Base-by-base conservation (phyloP, 805 yeast species). In the Wickerhamomyces bovis region DNA sequence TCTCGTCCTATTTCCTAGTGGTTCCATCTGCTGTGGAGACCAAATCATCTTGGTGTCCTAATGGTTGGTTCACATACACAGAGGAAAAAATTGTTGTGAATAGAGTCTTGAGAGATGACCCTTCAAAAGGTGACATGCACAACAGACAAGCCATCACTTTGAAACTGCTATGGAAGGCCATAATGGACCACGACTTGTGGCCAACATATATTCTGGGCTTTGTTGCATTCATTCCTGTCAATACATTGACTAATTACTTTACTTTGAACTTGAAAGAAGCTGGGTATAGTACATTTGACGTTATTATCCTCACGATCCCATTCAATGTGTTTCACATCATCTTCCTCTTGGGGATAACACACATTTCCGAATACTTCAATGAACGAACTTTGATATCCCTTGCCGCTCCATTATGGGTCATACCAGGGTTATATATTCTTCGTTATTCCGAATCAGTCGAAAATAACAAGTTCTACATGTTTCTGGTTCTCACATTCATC, bases 51-150 rank as follows among this genome's bases (percentile, higher is more conserved):
- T 70, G 65, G 50, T 68, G 74, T 25, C 71, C 67, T n/a, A 70
- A 74, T 21, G 83, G 83, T 28, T 72, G 77, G 77, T 71, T 71
- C 53, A 73, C 76, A 8, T 76, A 76, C 3, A 61, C 77, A 35
- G 83, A 81, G 49, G 78, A 75, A 57, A 73, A 73, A 46, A 79
- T 81, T 45, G 67, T 80, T 22, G 84, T 80, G 43, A 80, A 80
- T 58, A 67, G 79, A 48, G 69, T 81, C 3, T 62, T 81, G 44
- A 64, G 85, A 53, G 86, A 82, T 58, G 88, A 81, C 55, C 86
- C 87, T n/a, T 61, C 72, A 15, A 76, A 76, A 64, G 85, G 86
- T 15, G 85, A 79, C 51, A 80, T 80, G 85, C 69, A 80, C 57
- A 80, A 80, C 57, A 69, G 84, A 53, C 77, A 79, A 53, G 75